Percentiles rank a stretch among this genome's conserved stretches.
phyloP scores from a whole-genome alignment of 2,329 filamentous ascomycete genomes.

The Pseudogymnoascus sp. region DNA sequence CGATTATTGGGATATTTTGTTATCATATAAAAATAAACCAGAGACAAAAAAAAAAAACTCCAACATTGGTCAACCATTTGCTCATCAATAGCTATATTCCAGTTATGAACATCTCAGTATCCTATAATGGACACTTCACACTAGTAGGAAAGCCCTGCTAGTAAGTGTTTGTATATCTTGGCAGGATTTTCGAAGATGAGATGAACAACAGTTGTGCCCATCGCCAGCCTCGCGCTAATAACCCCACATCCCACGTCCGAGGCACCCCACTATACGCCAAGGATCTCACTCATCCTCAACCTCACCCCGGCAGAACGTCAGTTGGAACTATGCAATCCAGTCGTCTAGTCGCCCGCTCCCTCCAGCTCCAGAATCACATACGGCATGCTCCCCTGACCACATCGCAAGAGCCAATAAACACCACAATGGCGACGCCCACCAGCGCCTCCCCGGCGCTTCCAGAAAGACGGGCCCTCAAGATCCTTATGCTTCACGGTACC shows the following conservation, averaged over 20 bases:
- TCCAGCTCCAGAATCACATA: slow-evolving; percentile 4
- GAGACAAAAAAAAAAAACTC: neutral
- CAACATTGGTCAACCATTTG: neutral
- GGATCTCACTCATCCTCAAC: neutral
- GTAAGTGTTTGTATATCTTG: neutral
- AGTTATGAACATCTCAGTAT: neutral
- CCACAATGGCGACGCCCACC: neutral
- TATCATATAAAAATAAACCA: neutral
- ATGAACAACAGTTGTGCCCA: neutral
- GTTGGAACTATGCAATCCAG: neutral
- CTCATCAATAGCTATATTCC: neutral
- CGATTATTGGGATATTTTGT: neutral
- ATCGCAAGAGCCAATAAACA: neutral
- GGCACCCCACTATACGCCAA: neutral
- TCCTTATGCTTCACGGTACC: slow-evolving; percentile 68
- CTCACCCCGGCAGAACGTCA: neutral
- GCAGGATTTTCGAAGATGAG: neutral
- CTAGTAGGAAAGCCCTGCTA: neutral
- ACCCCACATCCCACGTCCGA: neutral
- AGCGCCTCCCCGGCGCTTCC: neutral
- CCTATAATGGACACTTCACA: neutral
- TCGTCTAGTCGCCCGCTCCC: neutral
- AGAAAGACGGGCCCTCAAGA: slow-evolving; percentile 39
- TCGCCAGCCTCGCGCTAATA: neutral
- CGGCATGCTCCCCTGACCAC: neutral